phyloP scores from a whole-genome alignment of 371 early-diverging fungal species.

The Syncephalastrum racemosum region DNA sequence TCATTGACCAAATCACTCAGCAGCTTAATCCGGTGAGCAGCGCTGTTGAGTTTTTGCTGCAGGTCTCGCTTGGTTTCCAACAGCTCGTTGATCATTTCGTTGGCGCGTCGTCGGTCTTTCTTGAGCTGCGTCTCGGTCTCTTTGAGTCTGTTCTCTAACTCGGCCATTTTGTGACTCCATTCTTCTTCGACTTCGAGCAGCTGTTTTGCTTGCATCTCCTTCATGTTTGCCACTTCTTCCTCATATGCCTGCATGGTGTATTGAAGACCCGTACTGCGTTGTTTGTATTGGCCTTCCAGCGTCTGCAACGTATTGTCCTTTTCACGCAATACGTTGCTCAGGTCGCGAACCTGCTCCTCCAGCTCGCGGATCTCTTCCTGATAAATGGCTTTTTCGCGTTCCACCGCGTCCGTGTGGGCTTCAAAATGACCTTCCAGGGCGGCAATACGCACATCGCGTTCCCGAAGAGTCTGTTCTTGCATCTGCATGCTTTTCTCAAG shows the following conservation, averaged over 20 bases:
- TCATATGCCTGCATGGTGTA: slow-evolving; percentile 14
- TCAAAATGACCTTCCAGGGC: slow-evolving; percentile 36
- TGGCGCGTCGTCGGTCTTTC: slow-evolving; percentile 23
- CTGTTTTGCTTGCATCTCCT: slow-evolving; percentile 17
- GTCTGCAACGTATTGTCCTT: slow-evolving; percentile 20
- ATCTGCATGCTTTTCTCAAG: slow-evolving; percentile 24
- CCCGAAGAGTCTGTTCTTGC: slow-evolving; percentile 28
- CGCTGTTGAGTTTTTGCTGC: slow-evolving; percentile 22
- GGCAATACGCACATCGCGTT: slow-evolving; percentile 41
- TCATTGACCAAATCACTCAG: slow-evolving; percentile 23
- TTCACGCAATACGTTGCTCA: slow-evolving; percentile 17
- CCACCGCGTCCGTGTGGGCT: slow-evolving; percentile 32
- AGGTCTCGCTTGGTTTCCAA: slow-evolving; percentile 19
- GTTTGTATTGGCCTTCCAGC: slow-evolving; percentile 15
- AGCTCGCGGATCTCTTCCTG: slow-evolving; percentile 39
- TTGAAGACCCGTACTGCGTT: slow-evolving; percentile 7
- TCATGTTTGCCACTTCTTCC: slow-evolving; percentile 20
- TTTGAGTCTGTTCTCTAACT: slow-evolving; percentile 14
- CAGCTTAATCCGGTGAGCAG: slow-evolving; percentile 17
- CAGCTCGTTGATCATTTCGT: slow-evolving; percentile 22
- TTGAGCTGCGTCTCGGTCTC: slow-evolving; percentile 21
- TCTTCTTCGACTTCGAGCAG: slow-evolving; percentile 25
- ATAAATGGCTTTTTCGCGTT: slow-evolving; percentile 31
- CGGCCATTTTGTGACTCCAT: slow-evolving; percentile 18
- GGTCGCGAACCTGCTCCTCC: slow-evolving; percentile 12